Evolutionary conservation across 192 early-diverging fungal genomes (phyloP), one percentile per base, ranked within the genome.

Genomic region (Backusella australiensis): DNA sequence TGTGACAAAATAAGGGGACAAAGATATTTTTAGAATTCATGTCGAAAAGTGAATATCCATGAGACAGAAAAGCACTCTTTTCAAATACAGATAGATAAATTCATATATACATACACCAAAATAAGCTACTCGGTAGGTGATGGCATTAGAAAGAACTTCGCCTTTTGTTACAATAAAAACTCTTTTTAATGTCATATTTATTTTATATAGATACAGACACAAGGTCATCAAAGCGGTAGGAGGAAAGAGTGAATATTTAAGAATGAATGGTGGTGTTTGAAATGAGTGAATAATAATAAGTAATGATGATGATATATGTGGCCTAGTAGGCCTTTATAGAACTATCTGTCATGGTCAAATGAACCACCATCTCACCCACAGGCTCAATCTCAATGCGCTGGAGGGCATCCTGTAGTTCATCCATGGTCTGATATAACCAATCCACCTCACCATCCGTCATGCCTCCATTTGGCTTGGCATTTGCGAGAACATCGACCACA

Each of bases 301-400:
- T 26, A 23, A 11, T 23, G 8, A 26, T 59, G 29, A 59, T 26
- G 26, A 59, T 59, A 59, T 59, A 2, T 59, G 19, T 11, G 23
- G 2, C 9, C 26, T 71, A 71, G 49, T 49, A 71, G 8, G 70
- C 41, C 17, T 44, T 71, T 49, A 71, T 71, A 17, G 63, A 67
- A 35, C 46, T 68, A 69, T 77, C 76, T 8, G 76, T 36, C 66
- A 80, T 77, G 0, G 73, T 83, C 3, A 83, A 35, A 36, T 74
- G 76, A 23, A 83, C 78, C 38, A 83, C 82, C 56, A 83, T 83
- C 6, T 83, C 76, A 29, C 82, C 82, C 6, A 78, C 82, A 7
- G 78, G 72, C 44, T 70, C 46, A 32, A 83, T 76, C 29, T 83
- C 44, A 34, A 83, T 80, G 17, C 75, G 73, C 32, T 70, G 52